phyloP scores from a whole-genome alignment of 192 early-diverging fungal species.

The Cetraspora pellucida region DNA sequence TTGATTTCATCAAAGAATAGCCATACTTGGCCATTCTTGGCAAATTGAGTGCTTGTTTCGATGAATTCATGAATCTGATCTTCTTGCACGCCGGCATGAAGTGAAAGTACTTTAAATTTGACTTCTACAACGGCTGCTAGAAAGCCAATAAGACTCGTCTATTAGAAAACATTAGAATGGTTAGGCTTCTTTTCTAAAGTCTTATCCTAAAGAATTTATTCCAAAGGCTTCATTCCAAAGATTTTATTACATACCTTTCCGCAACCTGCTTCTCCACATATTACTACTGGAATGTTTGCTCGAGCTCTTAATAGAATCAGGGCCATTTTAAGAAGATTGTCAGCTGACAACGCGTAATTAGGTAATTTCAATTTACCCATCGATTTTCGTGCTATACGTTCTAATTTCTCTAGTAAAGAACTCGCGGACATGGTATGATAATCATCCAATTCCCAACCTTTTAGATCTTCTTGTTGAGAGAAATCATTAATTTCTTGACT shows the following conservation, averaged over 20 bases:
- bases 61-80: conserved; percentile 22
- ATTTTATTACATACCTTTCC: conserved; percentile 27
- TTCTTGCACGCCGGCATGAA: conserved; percentile 29
- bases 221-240: neutral
- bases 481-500: neutral
- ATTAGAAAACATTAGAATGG: neutral
- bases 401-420: conserved; percentile 11
- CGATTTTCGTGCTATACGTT: conserved; percentile 22
- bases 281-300: conserved; percentile 27
- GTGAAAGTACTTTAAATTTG: neutral
- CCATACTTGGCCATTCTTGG: neutral
- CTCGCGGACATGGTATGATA: conserved; percentile 17
- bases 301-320: conserved; percentile 26
- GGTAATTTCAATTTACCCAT: conserved; percentile 4
- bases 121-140: conserved; percentile 26
- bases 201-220: too few relatives aligned
- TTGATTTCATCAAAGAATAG: too few relatives aligned
- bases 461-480: too few relatives aligned
- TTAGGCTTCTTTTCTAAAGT: neutral
- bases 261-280: conserved; percentile 32
- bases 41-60: neutral
- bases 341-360: conserved; percentile 24
- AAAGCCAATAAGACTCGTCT: conserved; percentile 32
- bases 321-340: conserved; percentile 34
- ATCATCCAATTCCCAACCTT: conserved; percentile 8